phyloP scores from a whole-genome alignment of 1,139 yeast genomes.

The Suhomyces chickasaworum region DNA sequence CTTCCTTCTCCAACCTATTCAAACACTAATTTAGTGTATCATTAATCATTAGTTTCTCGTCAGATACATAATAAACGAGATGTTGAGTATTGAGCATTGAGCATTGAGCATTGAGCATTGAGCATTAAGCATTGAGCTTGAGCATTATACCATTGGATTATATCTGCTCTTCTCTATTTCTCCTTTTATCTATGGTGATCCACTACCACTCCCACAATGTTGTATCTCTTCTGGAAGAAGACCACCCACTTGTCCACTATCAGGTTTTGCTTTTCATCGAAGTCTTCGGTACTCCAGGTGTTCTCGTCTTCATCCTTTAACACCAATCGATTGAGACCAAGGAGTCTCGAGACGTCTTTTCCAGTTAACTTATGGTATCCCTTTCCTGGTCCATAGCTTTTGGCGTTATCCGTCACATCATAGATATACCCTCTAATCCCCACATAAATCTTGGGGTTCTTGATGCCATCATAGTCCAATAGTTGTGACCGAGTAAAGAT shows the following conservation, averaged over 20 bases:
- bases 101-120: too few relatives aligned
- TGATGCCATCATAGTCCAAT: conserved; percentile 36
- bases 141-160: too few relatives aligned
- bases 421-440: conserved; percentile 76
- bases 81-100: too few relatives aligned
- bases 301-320: conserved; percentile 39
- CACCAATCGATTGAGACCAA: conserved; percentile 50
- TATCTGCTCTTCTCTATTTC: too few relatives aligned
- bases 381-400: conserved; percentile 75
- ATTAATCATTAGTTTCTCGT: too few relatives aligned
- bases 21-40: too few relatives aligned
- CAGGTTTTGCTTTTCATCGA: conserved; percentile 51
- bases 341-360: conserved; percentile 72
- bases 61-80: too few relatives aligned
- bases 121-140: too few relatives aligned
- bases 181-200: conserved; percentile 8
- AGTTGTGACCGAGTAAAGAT: conserved; percentile 39
- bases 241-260: conserved; percentile 60
- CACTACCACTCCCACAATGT: conserved; percentile 30
- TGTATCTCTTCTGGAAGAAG: conserved; percentile 55
- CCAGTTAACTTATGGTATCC: conserved; percentile 76
- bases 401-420: conserved; percentile 68
- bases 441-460: conserved; percentile 53
- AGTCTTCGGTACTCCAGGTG: conserved; percentile 52
- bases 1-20: too few relatives aligned